phyloP scores from a whole-genome alignment of 306 rosid genomes.

The Citrullus colocynthis region DNA sequence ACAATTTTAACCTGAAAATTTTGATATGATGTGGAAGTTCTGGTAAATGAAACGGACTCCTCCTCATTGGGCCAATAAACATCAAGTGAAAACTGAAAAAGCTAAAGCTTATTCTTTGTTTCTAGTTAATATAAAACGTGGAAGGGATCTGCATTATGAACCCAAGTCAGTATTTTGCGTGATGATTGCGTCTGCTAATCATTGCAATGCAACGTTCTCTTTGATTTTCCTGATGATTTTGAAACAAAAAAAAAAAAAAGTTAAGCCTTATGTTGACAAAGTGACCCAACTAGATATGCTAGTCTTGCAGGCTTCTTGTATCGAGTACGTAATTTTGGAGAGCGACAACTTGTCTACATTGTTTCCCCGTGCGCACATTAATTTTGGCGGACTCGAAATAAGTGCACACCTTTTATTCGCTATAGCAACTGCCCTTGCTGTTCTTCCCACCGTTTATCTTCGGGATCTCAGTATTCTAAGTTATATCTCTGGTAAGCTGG shows the following conservation, averaged over 20 bases:
- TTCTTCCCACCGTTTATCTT: constrained; percentile 95
- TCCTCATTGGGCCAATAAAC: background rate
- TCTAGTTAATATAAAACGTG: background rate
- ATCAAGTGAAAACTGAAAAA: background rate
- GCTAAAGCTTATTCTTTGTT: background rate
- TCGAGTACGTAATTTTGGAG: constrained; percentile 89
- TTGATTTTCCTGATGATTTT: background rate
- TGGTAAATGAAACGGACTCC: background rate
- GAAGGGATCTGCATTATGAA: background rate
- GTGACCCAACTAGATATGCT: constrained; percentile 17
- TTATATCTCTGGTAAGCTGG: constrained; percentile 66
- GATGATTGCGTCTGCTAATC: background rate
- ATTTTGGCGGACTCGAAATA: constrained; percentile 42
- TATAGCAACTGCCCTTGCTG: constrained; percentile 60
- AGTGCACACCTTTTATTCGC: constrained; percentile 56
- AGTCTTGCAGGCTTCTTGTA: constrained; percentile 72
- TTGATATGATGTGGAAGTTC: background rate
- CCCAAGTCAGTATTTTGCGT: background rate
- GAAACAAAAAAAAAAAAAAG: background rate
- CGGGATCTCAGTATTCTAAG: constrained; percentile 87
- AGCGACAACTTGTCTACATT: constrained; percentile 85
- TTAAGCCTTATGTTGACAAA: background rate
- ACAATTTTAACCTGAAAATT: background rate
- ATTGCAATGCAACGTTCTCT: background rate
- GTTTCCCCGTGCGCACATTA: constrained; percentile 70